Conservation (phyloP, 2,329 filamentous ascomycete genomes). For the Thelonectria discophora region DNA sequence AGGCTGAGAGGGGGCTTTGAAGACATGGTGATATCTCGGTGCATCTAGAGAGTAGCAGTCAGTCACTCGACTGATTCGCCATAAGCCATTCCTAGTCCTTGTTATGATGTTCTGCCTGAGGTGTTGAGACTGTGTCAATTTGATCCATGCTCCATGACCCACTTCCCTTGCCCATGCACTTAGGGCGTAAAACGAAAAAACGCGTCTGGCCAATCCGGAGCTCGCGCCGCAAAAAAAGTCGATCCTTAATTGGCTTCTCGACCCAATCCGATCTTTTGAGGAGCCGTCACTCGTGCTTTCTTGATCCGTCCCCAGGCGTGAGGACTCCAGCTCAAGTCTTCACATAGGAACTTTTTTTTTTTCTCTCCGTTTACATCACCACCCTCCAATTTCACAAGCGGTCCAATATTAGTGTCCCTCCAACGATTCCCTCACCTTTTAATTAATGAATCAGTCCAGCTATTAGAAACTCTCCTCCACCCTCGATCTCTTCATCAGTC, state of each 20-base stretch:
- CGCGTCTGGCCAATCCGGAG: slow-evolving; percentile 12
- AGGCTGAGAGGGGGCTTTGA: no score
- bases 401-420: neutral
- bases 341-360: slow-evolving; percentile 5
- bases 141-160: neutral
- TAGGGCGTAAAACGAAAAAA: neutral
- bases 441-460: slow-evolving; percentile 1
- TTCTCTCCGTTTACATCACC: slow-evolving; percentile 4
- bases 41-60: no score
- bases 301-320: slow-evolving; percentile 10
- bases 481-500: neutral
- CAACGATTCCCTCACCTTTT: neutral
- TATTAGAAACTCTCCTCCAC: neutral
- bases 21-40: no score
- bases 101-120: neutral
- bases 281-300: slow-evolving; percentile 10
- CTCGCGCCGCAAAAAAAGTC: slow-evolving; percentile 18
- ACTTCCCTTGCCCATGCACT: neutral
- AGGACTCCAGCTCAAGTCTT: slow-evolving; percentile 11
- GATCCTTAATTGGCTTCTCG: slow-evolving; percentile 13
- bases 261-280: neutral
- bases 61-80: no score
- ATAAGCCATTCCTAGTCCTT: neutral
- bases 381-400: slow-evolving; percentile 1
- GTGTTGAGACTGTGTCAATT: neutral